phyloP scores from a whole-genome alignment of 176 grass and related monocot species.

The Stipa capillata region DNA sequence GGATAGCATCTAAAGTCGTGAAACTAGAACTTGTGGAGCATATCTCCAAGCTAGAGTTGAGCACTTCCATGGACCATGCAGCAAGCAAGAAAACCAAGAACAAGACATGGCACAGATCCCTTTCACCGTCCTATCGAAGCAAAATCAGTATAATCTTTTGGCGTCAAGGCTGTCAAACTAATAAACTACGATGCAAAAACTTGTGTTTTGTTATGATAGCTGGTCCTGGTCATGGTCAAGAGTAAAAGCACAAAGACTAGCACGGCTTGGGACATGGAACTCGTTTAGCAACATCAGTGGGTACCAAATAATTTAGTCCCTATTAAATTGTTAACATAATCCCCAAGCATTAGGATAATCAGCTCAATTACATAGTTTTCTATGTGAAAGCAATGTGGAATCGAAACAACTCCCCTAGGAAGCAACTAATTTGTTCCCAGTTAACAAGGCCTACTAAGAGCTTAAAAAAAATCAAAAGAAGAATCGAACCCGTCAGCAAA shows the following conservation, averaged over 20 bases:
- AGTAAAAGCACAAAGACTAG: conserved; percentile 20
- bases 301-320: conserved; percentile 28
- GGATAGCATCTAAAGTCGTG: conserved; percentile 33
- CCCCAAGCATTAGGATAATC: conserved; percentile 22
- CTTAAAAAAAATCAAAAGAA: not conserved
- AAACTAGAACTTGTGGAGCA: conserved; percentile 15
- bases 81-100: conserved; percentile 22
- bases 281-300: conserved; percentile 29
- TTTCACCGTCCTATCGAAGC: conserved; percentile 31
- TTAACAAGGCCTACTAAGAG: not conserved
- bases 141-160: conserved; percentile 15
- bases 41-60: conserved; percentile 16
- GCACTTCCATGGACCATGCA: conserved; percentile 10
- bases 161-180: conserved; percentile 19
- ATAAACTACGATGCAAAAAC: not conserved
- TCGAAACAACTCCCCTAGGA: conserved; percentile 25
- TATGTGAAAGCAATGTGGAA: conserved; percentile 37
- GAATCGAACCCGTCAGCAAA: not conserved
- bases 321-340: conserved; percentile 17
- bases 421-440: conserved; percentile 19
- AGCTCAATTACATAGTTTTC: conserved; percentile 16
- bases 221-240: conserved; percentile 28
- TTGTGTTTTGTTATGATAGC: conserved; percentile 33
- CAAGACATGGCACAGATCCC: conserved; percentile 27
- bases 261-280: conserved; percentile 29